phyloP scores from a whole-genome alignment of 768 basidiomycete species.

The Rhizopogon vulgaris region DNA sequence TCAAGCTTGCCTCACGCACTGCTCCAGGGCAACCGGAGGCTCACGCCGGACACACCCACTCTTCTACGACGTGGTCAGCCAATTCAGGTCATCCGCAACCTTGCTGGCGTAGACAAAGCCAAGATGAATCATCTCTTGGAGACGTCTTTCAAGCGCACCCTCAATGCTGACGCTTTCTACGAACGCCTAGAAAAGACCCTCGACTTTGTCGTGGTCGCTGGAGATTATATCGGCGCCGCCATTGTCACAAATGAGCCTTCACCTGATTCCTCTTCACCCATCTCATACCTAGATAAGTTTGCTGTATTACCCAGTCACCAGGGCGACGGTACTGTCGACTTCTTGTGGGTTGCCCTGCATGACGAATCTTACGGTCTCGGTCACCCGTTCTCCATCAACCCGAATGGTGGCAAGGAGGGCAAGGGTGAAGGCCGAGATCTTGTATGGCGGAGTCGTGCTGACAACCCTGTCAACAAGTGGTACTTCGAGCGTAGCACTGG shows the following conservation, averaged over 20 bases:
- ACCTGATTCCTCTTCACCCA: constrained; percentile 34
- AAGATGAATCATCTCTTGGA: constrained; percentile 84
- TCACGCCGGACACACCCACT: constrained; percentile 90
- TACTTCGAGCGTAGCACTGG: constrained; percentile 96
- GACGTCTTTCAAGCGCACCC: constrained; percentile 70
- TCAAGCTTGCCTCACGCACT: constrained; percentile 93
- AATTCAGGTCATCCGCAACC: constrained; percentile 71
- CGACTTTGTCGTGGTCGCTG: constrained; percentile 90
- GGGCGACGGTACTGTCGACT: constrained; percentile 98
- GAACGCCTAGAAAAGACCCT: constrained; percentile 65
- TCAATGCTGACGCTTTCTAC: constrained; percentile 76
- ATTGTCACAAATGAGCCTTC: constrained; percentile 71
- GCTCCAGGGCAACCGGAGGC: constrained; percentile 77
- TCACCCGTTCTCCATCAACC: constrained; percentile 88
- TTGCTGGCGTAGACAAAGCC: constrained; percentile 61
- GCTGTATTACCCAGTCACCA: constrained; percentile 92
- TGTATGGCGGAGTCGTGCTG: constrained; percentile 88
- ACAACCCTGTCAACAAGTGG: constrained; percentile 99
- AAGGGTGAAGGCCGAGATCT: constrained; percentile 88
- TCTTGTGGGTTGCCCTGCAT: constrained; percentile 96
- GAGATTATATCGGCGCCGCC: constrained; percentile 93
- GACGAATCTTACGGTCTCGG: constrained; percentile 98
- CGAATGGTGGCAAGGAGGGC: constrained; percentile 89
- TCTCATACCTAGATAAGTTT: constrained; percentile 97
- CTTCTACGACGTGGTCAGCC: constrained; percentile 85